Percentiles rank a stretch among this genome's conserved stretches.
Evolutionary conservation across 2,329 filamentous ascomycete genomes (phyloP).

Genomic region (Fusarium subtropicale): DNA sequence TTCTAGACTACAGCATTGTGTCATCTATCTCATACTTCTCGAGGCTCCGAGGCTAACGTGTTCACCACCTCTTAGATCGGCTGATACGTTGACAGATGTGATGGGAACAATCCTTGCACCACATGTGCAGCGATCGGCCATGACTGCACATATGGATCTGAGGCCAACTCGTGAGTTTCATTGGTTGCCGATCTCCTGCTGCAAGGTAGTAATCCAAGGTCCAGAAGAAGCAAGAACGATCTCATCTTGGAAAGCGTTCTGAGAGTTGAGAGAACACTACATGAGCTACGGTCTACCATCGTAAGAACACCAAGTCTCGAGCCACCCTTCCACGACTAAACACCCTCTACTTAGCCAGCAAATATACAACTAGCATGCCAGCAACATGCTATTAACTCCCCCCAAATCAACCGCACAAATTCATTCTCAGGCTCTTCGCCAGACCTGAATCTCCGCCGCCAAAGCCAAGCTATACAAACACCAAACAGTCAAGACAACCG

Average conservation of each 20-base stretch:
- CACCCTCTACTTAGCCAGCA: constrained; percentile 4
- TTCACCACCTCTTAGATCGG: neutral
- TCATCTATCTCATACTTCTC: neutral
- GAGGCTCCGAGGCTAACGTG: neutral
- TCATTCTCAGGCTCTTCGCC: constrained; percentile 43
- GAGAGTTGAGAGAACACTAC: constrained; percentile 59
- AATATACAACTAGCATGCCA: constrained; percentile 19
- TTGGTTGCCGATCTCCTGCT: fast-evolving
- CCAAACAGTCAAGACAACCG: constrained; percentile 37
- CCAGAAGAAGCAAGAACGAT: constrained; percentile 62
- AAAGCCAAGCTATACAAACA: constrained; percentile 44
- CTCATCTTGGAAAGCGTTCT: constrained; percentile 63
- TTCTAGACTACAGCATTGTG: neutral
- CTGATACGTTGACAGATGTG: constrained; percentile 54
- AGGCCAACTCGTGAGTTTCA: constrained; percentile 56
- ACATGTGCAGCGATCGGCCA: constrained; percentile 53
- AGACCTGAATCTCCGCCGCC: constrained; percentile 34
- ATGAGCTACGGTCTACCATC: constrained; percentile 58
- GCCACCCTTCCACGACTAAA: neutral
- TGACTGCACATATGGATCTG: constrained; percentile 57
- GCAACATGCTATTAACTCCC: constrained; percentile 33
- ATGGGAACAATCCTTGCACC: constrained; percentile 60
- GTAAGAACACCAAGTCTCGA: constrained; percentile 42
- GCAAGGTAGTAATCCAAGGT: constrained; percentile 8
- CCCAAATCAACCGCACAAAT: constrained; percentile 33